phyloP scores from a whole-genome alignment of 495 filamentous ascomycete species.

The Lasiosphaeriaceae sp. region DNA sequence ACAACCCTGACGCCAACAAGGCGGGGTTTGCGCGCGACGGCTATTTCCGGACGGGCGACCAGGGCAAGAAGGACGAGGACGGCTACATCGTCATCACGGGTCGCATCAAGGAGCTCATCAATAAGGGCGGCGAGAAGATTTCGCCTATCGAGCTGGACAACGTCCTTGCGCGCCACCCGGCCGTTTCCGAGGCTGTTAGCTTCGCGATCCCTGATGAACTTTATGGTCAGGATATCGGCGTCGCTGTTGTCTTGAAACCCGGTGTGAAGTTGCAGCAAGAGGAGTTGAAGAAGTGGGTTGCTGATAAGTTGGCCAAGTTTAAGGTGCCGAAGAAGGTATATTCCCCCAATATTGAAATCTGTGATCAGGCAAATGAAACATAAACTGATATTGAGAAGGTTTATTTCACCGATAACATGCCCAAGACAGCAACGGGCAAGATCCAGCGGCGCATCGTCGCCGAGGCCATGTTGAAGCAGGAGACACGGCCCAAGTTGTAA shows the following conservation, averaged over 20 bases:
- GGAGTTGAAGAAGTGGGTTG: conserved; percentile 64
- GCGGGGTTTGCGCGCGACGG: conserved; percentile 58
- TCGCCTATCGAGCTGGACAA: conserved; percentile 84
- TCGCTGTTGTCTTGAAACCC: conserved; percentile 70
- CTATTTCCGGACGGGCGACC: conserved; percentile 82
- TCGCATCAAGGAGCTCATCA: conserved; percentile 80
- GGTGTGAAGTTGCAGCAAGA: conserved; percentile 48
- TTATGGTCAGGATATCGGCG: conserved; percentile 78
- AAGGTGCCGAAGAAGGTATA: conserved; percentile 80
- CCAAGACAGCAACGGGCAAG: conserved; percentile 88
- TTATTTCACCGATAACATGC: conserved; percentile 75
- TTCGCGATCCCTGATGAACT: conserved; percentile 73
- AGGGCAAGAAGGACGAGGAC: conserved; percentile 69
- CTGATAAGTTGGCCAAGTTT: conserved; percentile 66
- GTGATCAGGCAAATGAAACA: neutral
- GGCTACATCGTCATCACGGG: conserved; percentile 76
- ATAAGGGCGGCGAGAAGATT: conserved; percentile 81
- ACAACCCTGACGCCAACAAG: conserved; percentile 69
- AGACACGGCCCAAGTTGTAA: conserved; percentile 40
- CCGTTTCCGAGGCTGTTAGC: conserved; percentile 71
- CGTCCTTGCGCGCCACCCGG: conserved; percentile 61
- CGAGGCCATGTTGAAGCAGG: conserved; percentile 66
- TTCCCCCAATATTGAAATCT: neutral
- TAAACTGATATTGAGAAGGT: conserved; percentile 42
- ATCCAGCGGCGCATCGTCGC: conserved; percentile 78